Percentiles rank a stretch among this genome's conserved stretches.
These are phyloP conservation scores for Cladosporium sp. DNA, from an alignment of 2,329 filamentous ascomycete species.

Conservation along the genomic window DNA sequence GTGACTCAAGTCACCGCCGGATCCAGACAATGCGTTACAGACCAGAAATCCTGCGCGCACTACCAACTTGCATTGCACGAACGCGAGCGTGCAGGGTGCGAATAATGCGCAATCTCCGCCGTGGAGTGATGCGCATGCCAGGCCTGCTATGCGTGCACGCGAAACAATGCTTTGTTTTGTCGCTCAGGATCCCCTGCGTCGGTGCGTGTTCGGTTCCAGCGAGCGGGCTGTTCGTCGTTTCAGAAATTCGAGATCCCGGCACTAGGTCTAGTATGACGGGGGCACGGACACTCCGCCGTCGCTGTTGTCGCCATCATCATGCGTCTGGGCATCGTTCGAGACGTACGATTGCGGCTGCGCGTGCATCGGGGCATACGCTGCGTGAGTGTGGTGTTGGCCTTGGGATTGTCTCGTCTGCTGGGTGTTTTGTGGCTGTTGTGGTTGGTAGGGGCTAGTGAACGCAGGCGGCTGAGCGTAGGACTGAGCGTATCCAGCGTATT, in stretches of 20 bases:
- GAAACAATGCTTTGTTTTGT: constrained; percentile 3
- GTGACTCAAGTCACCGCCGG: background rate
- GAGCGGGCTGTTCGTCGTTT: constrained; percentile 9
- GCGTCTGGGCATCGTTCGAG: constrained; percentile 15
- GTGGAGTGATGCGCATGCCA: background rate
- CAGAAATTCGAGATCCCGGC: constrained; percentile 15
- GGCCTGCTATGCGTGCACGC: constrained; percentile 1
- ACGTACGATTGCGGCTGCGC: constrained; percentile 20
- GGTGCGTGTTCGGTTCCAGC: background rate
- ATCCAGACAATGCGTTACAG: background rate
- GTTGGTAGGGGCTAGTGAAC: constrained; percentile 22
- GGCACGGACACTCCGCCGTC: constrained; percentile 25
- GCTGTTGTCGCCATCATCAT: constrained; percentile 23
- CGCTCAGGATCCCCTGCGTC: constrained; percentile 1
- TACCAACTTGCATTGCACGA: background rate
- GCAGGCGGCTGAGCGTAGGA: constrained; percentile 24
- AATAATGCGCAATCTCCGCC: constrained; percentile 9
- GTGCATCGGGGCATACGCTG: constrained; percentile 16
- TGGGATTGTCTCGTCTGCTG: constrained; percentile 5
- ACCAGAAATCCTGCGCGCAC: background rate
- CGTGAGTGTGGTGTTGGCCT: constrained; percentile 11
- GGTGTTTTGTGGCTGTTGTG: constrained; percentile 11
- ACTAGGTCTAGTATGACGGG: constrained; percentile 21
- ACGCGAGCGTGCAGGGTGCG: background rate
- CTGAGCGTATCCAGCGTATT: constrained; percentile 26